Base-by-base conservation (phyloP, 2,329 filamentous ascomycete genomes). In the Alternaria brassicae region DNA sequence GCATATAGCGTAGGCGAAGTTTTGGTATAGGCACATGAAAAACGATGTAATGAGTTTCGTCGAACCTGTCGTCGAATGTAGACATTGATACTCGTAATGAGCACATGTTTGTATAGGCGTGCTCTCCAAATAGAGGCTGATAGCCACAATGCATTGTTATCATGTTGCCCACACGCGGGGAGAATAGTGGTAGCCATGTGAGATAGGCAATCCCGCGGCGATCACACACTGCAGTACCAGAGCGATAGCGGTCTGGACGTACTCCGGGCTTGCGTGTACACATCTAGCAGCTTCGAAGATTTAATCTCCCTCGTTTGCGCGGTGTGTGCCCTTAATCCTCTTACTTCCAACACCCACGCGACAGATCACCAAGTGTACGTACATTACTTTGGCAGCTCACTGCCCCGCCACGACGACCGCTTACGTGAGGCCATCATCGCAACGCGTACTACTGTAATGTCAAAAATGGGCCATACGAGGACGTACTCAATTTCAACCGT, bases 401-500 rank as follows among this genome's bases (percentile, higher is more conserved):
- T 68, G 62, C 62, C 66, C 65, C 65, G 54, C 63, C 62, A 58
- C 34, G 27, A 48, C 53, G n/a, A 48, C 53, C 34, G 52, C 40
- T 53, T 53, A 52, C 53, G 47, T 51, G 36, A 57, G 49, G 34
- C 28, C 28, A 50, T 39, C 47, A 44, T 25, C 34, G 53, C 42
- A 41, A 56, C 27, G 36, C 23, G 36, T 27, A 25, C 44, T 52
- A 52, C 39, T 42, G 41, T 30, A 52, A 44, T 42, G 41, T 30
- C 47, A 23, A 58, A 3, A 8, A 75, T 74, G 71, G 61, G 70
- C 49, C 70, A 71, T 40, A 63, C 71, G 51, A 69, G 74, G 55
- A 77, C 73, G 56, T 77, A 77, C 58, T 76, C 73, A 15, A 77
- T 77, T 23, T 75, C 72, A 6, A 74, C 71, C 57, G 75, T 77